phyloP scores from a whole-genome alignment of 2,329 filamentous ascomycete genomes.

The Diaporthe ilicicola region DNA sequence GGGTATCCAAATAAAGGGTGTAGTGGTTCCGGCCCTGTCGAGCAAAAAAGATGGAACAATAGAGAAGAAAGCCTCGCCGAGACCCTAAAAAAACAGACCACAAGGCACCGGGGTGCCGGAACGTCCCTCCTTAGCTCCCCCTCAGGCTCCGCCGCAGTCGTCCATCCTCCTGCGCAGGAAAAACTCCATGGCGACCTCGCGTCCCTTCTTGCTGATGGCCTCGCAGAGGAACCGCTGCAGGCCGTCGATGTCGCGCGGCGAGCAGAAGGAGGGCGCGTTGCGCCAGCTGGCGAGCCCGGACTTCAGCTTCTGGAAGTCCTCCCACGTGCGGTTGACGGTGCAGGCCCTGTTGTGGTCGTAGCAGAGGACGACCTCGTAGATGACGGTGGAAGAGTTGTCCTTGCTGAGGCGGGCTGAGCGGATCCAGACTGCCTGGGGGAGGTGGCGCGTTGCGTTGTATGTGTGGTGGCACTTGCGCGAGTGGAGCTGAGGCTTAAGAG shows the following conservation, averaged over 20 bases:
- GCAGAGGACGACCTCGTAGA: conserved; percentile 41
- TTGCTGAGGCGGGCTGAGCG: conserved; percentile 28
- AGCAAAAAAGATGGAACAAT: conserved; percentile 6
- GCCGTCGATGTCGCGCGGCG: conserved; percentile 32
- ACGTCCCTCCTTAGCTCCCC: background rate
- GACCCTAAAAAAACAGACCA: background rate
- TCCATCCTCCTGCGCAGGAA: conserved; percentile 42
- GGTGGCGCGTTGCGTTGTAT: conserved; percentile 40
- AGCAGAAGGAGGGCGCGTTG: conserved; percentile 17
- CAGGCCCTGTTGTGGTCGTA: conserved; percentile 45
- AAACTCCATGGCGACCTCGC: conserved; percentile 37
- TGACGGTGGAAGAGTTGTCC: conserved; percentile 22
- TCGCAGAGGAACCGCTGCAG: conserved; percentile 36
- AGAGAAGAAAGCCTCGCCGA: background rate
- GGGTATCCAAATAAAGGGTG: conserved; percentile 20
- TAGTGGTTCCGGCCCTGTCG: conserved; percentile 16
- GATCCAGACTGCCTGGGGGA: conserved; percentile 39
- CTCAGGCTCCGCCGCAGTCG: conserved; percentile 37
- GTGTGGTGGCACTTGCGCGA: conserved; percentile 42
- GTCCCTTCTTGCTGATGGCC: conserved; percentile 33
- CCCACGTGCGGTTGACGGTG: conserved; percentile 40
- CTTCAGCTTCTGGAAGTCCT: conserved; percentile 39
- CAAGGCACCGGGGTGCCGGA: background rate
- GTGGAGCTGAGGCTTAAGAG: conserved; percentile 41
- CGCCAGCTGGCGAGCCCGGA: conserved; percentile 28